Conservation (phyloP, 1,284 basidiomycete genomes). For the Phlebopus sp. region DNA sequence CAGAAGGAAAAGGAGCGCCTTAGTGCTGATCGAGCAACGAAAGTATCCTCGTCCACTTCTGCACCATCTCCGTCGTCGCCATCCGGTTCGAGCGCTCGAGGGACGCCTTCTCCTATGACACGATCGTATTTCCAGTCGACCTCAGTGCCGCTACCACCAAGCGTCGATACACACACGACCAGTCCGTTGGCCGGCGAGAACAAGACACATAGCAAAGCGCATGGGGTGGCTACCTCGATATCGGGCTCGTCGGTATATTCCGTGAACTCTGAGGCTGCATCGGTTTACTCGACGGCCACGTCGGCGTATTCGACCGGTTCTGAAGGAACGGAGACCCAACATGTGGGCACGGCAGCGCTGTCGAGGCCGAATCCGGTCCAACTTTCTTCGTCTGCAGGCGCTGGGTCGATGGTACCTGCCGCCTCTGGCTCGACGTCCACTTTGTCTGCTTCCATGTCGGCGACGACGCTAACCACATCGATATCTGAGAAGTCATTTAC, state of each 20-base stretch:
- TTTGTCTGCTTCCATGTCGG: conserved; percentile 14
- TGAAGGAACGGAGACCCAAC: conserved; percentile 20
- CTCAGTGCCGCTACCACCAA: background rate
- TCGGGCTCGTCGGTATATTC: conserved; percentile 29
- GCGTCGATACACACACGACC: background rate
- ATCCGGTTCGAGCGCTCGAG: background rate
- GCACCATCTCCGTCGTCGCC: conserved; percentile 1
- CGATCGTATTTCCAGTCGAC: background rate
- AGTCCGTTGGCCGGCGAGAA: background rate
- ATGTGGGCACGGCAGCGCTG: conserved; percentile 3
- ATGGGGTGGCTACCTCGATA: conserved; percentile 21
- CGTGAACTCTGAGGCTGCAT: conserved; percentile 23
- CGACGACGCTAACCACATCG: conserved; percentile 10
- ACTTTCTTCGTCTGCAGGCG: no score
- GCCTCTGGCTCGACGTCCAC: conserved; percentile 6
- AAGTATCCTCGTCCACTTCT: no score
- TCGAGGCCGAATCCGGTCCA: background rate
- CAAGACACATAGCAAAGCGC: conserved; percentile 17
- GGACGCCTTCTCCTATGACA: no score
- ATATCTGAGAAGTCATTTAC: conserved; percentile 11
- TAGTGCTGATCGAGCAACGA: no score
- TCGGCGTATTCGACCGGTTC: conserved; percentile 12
- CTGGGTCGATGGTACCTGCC: background rate
- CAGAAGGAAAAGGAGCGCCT: no score
- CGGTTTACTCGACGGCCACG: conserved; percentile 13